Evolutionary conservation across 2,329 filamentous ascomycete species (phyloP).

Genomic region (Daldinia eschscholtzii): DNA sequence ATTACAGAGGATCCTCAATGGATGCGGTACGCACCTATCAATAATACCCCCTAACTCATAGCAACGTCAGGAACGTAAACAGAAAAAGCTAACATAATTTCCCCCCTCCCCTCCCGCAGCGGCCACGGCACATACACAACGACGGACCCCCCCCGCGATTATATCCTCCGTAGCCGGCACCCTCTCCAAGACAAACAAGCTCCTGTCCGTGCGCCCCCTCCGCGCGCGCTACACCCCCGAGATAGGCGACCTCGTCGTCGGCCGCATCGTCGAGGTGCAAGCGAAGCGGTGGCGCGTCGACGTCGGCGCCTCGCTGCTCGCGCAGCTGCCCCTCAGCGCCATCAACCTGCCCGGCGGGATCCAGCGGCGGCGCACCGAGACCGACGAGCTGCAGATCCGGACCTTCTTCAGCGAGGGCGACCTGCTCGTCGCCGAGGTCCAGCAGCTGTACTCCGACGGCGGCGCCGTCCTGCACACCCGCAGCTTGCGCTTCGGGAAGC

Average conservation of each 20-base stretch:
- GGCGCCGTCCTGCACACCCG: slow-evolving; percentile 90
- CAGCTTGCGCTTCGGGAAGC: slow-evolving; percentile 91
- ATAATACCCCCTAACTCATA: background rate
- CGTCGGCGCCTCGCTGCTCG: slow-evolving; percentile 87
- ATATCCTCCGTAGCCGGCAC: slow-evolving; percentile 91
- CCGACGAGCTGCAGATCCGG: slow-evolving; percentile 96
- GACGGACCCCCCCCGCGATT: slow-evolving; percentile 74
- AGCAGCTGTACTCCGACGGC: slow-evolving; percentile 87
- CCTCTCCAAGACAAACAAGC: slow-evolving; percentile 93
- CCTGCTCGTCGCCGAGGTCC: slow-evolving; percentile 93
- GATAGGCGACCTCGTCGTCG: slow-evolving; percentile 95
- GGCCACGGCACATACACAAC: slow-evolving; percentile 92
- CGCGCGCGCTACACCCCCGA: slow-evolving; percentile 94
- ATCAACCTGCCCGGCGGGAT: slow-evolving; percentile 98
- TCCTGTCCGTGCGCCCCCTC: slow-evolving; percentile 90
- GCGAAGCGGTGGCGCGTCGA: slow-evolving; percentile 94
- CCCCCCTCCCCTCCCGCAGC: slow-evolving; percentile 58
- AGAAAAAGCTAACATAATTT: slow-evolving; percentile 26
- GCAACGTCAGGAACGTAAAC: slow-evolving; percentile 7
- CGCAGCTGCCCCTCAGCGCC: slow-evolving; percentile 83
- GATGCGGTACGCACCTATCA: slow-evolving; percentile 75
- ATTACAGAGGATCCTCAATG: slow-evolving; percentile 95
- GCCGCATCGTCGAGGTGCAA: slow-evolving; percentile 95
- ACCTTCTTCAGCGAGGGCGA: slow-evolving; percentile 98
- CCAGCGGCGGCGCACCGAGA: slow-evolving; percentile 89